phyloP scores from a whole-genome alignment of 495 filamentous ascomycete species.

The Penicillium silybi region DNA sequence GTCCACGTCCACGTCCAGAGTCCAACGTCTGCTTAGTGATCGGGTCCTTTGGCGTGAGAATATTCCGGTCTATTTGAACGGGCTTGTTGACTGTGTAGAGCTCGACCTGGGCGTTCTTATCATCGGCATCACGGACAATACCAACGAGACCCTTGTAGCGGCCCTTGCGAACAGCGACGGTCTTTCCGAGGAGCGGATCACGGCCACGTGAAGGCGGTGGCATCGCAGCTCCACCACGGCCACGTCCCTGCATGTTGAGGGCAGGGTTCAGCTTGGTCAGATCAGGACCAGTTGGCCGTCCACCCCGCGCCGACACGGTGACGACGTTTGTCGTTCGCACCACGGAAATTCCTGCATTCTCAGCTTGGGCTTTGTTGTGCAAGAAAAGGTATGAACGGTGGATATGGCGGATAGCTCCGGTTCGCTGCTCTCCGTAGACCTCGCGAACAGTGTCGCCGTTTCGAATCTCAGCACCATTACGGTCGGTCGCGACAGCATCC shows the following conservation, averaged over 20 bases:
- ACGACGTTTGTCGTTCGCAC: constrained; percentile 79
- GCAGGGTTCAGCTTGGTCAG: constrained; percentile 91
- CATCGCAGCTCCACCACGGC: constrained; percentile 50
- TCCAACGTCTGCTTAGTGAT: constrained; percentile 72
- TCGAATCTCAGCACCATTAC: constrained; percentile 89
- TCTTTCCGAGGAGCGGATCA: constrained; percentile 87
- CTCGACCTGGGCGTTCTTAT: constrained; percentile 80
- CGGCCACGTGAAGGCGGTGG: constrained; percentile 74
- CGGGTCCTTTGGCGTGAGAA: constrained; percentile 74
- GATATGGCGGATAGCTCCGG: constrained; percentile 87
- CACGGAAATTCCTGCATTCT: constrained; percentile 89
- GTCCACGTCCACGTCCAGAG: constrained; percentile 52
- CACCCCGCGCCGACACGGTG: constrained; percentile 88
- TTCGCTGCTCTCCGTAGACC: constrained; percentile 74
- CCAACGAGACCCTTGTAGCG: constrained; percentile 89
- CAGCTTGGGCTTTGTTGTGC: constrained; percentile 74
- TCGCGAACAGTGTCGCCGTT: constrained; percentile 91
- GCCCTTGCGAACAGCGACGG: constrained; percentile 77
- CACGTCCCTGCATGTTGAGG: constrained; percentile 52
- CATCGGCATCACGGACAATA: constrained; percentile 90
- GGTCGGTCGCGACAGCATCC: constrained; percentile 85
- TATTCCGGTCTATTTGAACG: constrained; percentile 72
- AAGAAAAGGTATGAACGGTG: constrained; percentile 85
- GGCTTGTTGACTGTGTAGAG: constrained; percentile 88
- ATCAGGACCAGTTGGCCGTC: constrained; percentile 68